Base-by-base conservation (phyloP, 495 filamentous ascomycete genomes). In the Thermothielavioides terrestris region DNA sequence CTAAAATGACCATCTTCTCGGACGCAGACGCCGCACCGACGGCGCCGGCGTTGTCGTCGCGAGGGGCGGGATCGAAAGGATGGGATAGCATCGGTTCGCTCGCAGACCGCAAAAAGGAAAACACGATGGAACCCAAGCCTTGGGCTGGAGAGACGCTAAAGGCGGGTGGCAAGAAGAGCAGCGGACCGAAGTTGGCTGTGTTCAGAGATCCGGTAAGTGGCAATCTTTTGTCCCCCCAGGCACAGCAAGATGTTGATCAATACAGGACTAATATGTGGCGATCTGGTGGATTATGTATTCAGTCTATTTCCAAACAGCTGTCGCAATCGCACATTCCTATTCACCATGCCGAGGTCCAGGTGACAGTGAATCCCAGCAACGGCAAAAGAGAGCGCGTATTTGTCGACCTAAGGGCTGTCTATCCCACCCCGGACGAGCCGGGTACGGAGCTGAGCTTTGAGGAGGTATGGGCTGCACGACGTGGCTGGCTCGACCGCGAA, bases 141-240 rank as follows among this genome's bases (percentile, higher is more conserved):
- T 96, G 89, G 90, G 84, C 75, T 17, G 92, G 92, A 26, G 89
- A 96, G 70, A 95, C 84, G 28, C 66, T 97, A 68, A 89, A 92
- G 67, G 83, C 81, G 15, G 86, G 85, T 15, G 92, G 86, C 60
- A 89, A 86, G 63, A 77, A 83, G 59, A 79, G 69, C 49, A 83
- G 79, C 38, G 76, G 74, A 27, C 76, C 86, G 42, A 98, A 96
- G 73, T 80, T 98, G 80, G 72, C 83, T 59, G 78, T 97, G 17
- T 98, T 95, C 76, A 89, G 89, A 72, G 92, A 98, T 75, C 78
- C 85, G 86, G 92, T 97, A 82, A 81, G 90, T 79, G 45, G 21
- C 23, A 52, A 49, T 50, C 51, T 56, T 40, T 61, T 60, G 47
- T 61, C 18, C 57, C 31, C 44, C n/a, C n/a, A n/a, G 35, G 57